Conservation (phyloP, 176 grass and related monocot genomes). For the Raddia distichophylla region DNA sequence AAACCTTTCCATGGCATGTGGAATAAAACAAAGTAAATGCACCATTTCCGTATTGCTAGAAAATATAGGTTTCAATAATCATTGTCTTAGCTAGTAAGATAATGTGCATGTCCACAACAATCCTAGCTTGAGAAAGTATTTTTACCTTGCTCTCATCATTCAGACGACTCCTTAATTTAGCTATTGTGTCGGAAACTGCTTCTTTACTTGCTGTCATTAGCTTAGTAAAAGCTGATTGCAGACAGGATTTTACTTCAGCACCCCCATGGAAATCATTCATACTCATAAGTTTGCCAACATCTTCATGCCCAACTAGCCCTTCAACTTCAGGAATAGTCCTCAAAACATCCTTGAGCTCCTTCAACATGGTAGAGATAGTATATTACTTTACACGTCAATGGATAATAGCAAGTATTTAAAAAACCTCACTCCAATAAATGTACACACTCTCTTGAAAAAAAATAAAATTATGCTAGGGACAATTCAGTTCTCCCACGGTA, state of each 20-base stretch:
- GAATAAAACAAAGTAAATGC: constrained; percentile 7
- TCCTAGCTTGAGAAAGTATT: neutral
- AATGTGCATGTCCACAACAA: constrained; percentile 8
- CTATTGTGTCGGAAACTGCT: constrained; percentile 54
- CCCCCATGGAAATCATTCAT: constrained; percentile 40
- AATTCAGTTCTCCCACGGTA: neutral
- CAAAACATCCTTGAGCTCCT: constrained; percentile 86
- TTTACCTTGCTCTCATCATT: constrained; percentile 76
- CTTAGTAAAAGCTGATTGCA: constrained; percentile 68
- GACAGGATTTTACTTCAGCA: constrained; percentile 48
- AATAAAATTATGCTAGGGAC: neutral
- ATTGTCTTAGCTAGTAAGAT: constrained; percentile 5
- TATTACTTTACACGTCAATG: constrained; percentile 18
- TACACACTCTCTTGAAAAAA: neutral
- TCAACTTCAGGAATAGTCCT: constrained; percentile 71
- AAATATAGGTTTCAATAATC: constrained; percentile 5
- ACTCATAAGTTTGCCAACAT: constrained; percentile 55
- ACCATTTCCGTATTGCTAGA: neutral
- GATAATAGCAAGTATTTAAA: neutral
- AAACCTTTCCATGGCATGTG: neutral
- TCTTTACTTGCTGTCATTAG: constrained; percentile 78
- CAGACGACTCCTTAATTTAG: constrained; percentile 63
- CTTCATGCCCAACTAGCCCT: constrained; percentile 59
- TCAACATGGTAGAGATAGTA: constrained; percentile 18
- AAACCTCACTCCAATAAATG: neutral